Percentiles rank a stretch among this genome's conserved stretches.
Evolutionary conservation across 2,329 filamentous ascomycete species (phyloP).

Genomic region (Cordyceps cicadae): DNA sequence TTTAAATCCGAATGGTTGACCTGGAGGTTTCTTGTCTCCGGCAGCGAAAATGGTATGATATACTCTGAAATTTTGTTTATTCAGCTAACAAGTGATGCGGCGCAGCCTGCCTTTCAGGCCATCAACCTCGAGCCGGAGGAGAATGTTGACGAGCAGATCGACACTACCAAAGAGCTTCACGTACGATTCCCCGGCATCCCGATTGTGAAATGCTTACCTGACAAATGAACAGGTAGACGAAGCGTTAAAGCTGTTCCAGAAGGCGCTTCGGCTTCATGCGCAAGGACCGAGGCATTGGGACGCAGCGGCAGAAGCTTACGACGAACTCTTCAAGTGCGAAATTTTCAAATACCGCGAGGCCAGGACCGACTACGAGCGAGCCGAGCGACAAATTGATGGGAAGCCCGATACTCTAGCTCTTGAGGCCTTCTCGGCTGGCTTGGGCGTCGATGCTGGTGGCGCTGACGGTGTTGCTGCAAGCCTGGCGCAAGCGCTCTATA

Average conservation of each 20-base stretch:
- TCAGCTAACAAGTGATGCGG: slow-evolving; percentile 6
- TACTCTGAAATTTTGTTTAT: neutral
- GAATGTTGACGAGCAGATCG: slow-evolving; percentile 80
- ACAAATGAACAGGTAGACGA: slow-evolving; percentile 64
- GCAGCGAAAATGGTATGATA: slow-evolving; percentile 11
- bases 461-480: slow-evolving; percentile 71
- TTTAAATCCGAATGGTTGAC: slow-evolving; percentile 2
- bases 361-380: slow-evolving; percentile 71
- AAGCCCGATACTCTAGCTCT: slow-evolving; percentile 31
- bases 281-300: slow-evolving; percentile 70
- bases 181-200: slow-evolving; percentile 26
- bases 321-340: slow-evolving; percentile 78
- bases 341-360: slow-evolving; percentile 91
- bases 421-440: slow-evolving; percentile 41
- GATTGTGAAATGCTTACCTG: neutral
- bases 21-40: neutral
- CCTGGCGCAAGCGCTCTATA: slow-evolving; percentile 79
- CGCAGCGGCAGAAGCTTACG: slow-evolving; percentile 74
- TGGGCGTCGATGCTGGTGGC: slow-evolving; percentile 51
- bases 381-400: slow-evolving; percentile 47
- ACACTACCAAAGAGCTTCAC: slow-evolving; percentile 91
- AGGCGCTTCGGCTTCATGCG: slow-evolving; percentile 81
- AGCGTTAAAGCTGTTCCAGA: slow-evolving; percentile 88
- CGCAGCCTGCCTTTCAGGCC: slow-evolving; percentile 64
- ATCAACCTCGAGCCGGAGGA: slow-evolving; percentile 94